These are phyloP conservation scores for Fonsecaea monophora DNA, from an alignment of 2,329 filamentous ascomycete species.

Conservation along the genomic window DNA sequence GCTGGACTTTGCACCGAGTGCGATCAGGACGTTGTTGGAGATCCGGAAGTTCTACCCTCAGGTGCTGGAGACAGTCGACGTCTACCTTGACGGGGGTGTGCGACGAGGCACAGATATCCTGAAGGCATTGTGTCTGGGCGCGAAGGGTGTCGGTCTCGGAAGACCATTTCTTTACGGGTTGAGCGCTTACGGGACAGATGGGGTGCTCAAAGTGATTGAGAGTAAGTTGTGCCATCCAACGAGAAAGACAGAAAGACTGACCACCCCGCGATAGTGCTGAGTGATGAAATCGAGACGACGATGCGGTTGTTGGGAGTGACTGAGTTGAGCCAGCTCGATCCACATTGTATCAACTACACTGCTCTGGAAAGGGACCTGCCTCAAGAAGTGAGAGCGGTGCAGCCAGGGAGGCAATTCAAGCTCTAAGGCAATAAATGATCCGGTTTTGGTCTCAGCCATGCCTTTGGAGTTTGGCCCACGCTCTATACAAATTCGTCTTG, in stretches of 20 bases:
- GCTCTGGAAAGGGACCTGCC: slow-evolving; percentile 39
- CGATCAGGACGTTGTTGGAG: slow-evolving; percentile 43
- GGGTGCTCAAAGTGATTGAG: slow-evolving; percentile 48
- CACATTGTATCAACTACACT: slow-evolving; percentile 52
- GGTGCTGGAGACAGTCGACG: slow-evolving; percentile 57
- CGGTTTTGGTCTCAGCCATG: too few relatives aligned
- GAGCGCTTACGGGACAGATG: slow-evolving; percentile 58
- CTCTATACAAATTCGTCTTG: too few relatives aligned
- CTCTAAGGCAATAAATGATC: too few relatives aligned
- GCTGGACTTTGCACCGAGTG: slow-evolving; percentile 57
- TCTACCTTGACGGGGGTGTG: slow-evolving; percentile 62
- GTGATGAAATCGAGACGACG: slow-evolving; percentile 55
- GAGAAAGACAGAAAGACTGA: slow-evolving; percentile 11
- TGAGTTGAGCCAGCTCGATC: slow-evolving; percentile 50
- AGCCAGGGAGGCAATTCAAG: too few relatives aligned
- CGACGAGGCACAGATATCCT: slow-evolving; percentile 62
- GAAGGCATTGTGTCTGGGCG: slow-evolving; percentile 61
- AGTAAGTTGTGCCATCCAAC: slow-evolving; percentile 50
- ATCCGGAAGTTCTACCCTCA: slow-evolving; percentile 53
- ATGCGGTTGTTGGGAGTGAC: slow-evolving; percentile 57
- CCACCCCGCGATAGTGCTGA: neutral
- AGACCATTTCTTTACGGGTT: slow-evolving; percentile 60
- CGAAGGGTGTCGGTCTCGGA: slow-evolving; percentile 61
- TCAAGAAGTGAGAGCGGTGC: too few relatives aligned
- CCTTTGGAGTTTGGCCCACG: too few relatives aligned